Base-by-base conservation (phyloP, 306 rosid species). In the Medicago lupulina region DNA sequence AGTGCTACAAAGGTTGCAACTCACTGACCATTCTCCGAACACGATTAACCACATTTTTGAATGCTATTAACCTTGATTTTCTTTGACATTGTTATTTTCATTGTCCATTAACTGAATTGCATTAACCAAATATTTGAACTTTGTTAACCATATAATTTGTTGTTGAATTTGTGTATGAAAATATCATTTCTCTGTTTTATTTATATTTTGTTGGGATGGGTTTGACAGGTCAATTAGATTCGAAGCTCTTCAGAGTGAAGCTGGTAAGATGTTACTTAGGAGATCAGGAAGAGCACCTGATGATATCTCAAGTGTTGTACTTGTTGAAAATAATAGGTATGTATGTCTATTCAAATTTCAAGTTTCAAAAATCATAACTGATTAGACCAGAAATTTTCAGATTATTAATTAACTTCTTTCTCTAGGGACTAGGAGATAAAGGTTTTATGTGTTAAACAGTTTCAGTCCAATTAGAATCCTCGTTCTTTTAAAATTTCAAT, bases 221-320 rank as follows among this genome's bases (percentile, higher is more conserved):
- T n/a, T 61, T 82, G 61, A 53, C 87, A 94, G 98, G 80, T 76
- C 76, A 51, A 90, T 94, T 58, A 89, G 98, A 76, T 90, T 80
- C 64, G 96, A 92, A 70, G 69, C 98, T 85, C 97, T 94, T 78
- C 98, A 94, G 83, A 92, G 98, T 70, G 98, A 94, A 70, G 92
- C 89, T 0, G 98, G 98, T 62, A 90, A 84, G 86, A 86, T 84
- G 75, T 83, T 94, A 76, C 89, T 94, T 16, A 71, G 77, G 83
- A 94, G 98, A 82, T 94, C 97, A 0, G 97, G 98, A 80, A 92
- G 96, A 87, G 93, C 91, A 57, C 96, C 98, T 66, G 93, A 94
- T 85, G 98, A 94, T 77, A 90, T 94, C 74, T 94, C 98, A 15
- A 94, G 97, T 76, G 98, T 94, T 76, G 97, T 94, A 2, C 95